Percentiles rank a stretch among this genome's conserved stretches.
Evolutionary conservation across 257 asterid species (phyloP).

Genomic region (Rhazya stricta): DNA sequence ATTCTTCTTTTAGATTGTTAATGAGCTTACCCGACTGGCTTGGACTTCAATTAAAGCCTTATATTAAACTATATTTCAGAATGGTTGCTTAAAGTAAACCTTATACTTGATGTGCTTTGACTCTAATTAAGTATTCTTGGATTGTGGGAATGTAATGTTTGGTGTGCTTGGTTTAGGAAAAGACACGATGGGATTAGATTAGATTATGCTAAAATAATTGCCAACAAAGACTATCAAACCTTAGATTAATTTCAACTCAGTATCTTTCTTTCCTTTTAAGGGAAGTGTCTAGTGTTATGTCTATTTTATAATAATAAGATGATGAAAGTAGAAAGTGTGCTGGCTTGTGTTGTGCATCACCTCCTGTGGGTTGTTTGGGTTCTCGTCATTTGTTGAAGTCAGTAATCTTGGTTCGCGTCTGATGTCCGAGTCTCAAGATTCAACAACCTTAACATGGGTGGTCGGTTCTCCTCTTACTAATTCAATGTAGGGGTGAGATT

Average conservation of each 20-base stretch:
- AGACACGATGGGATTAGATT: constrained; percentile 18
- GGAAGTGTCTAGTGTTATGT: constrained; percentile 15
- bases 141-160: constrained; percentile 4
- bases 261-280: constrained; percentile 42
- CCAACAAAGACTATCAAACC: constrained; percentile 23
- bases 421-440: constrained; percentile 15
- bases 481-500: constrained; percentile 23
- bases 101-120: constrained; percentile 13
- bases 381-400: constrained; percentile 32
- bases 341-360: constrained; percentile 37
- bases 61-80: neutral
- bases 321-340: constrained; percentile 26
- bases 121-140: neutral
- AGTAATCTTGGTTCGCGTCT: constrained; percentile 24
- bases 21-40: constrained; percentile 1
- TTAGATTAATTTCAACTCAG: neutral
- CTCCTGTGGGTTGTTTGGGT: constrained; percentile 15
- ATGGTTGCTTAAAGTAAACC: constrained; percentile 19
- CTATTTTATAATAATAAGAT: constrained; percentile 15
- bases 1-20: neutral
- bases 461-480: constrained; percentile 34
- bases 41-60: constrained; percentile 5
- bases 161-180: constrained; percentile 22
- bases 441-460: constrained; percentile 47
- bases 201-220: constrained; percentile 28